Conservation (phyloP, 129 eudicot species). For the Saussurea involucrata region DNA sequence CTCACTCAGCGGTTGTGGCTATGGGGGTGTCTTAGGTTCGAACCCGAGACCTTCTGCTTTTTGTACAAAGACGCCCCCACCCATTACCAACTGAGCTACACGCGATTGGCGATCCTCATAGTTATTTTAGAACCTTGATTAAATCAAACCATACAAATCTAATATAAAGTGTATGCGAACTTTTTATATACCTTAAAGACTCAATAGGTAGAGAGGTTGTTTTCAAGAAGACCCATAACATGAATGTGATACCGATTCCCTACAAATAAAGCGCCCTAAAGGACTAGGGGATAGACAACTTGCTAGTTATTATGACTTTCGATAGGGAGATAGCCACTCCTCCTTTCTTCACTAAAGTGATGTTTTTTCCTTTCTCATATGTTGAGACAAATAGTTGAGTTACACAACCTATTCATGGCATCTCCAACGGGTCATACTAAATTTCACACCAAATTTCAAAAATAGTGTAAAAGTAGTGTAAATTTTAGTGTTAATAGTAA, state of each 20-base stretch:
- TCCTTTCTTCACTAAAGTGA: neutral
- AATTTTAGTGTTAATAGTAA: too few relatives aligned
- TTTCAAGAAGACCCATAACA: neutral
- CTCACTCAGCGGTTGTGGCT: too few relatives aligned
- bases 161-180: neutral
- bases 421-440: neutral
- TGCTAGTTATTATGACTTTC: neutral
- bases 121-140: neutral
- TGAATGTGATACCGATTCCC: neutral
- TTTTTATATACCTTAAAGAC: neutral
- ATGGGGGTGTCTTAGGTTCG: too few relatives aligned
- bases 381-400: neutral
- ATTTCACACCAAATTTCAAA: too few relatives aligned
- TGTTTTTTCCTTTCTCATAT: neutral
- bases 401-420: neutral
- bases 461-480: too few relatives aligned
- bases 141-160: neutral
- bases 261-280: neutral
- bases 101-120: too few relatives aligned
- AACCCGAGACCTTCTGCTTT: too few relatives aligned
- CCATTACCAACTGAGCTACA: too few relatives aligned
- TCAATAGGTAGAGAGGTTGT: neutral
- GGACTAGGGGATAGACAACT: neutral
- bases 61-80: too few relatives aligned
- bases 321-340: neutral